phyloP scores from a whole-genome alignment of 2,329 filamentous ascomycete species.

The Penicillium crustosum region DNA sequence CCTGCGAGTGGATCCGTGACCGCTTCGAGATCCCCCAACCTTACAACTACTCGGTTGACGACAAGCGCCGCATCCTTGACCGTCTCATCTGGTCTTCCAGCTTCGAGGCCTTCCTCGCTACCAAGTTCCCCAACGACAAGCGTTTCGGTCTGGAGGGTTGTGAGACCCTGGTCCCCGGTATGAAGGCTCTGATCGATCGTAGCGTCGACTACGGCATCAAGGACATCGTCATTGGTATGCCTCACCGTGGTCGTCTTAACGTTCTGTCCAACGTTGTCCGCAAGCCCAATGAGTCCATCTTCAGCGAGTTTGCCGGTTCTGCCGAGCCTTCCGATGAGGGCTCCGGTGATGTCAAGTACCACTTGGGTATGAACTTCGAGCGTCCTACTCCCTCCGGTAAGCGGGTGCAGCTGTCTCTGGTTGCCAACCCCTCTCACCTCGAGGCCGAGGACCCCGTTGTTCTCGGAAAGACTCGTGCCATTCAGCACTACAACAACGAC shows the following conservation, averaged over 20 bases:
- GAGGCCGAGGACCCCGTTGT: constrained; percentile 98
- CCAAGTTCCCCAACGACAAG: constrained; percentile 99
- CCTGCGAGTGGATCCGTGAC: constrained; percentile 97
- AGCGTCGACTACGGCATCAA: constrained; percentile 98
- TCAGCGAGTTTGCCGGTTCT: constrained; percentile 93
- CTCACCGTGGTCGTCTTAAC: constrained; percentile 96
- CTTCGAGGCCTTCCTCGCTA: constrained; percentile 92
- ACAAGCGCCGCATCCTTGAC: constrained; percentile 97
- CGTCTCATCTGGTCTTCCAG: constrained; percentile 98
- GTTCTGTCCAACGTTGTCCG: constrained; percentile 97
- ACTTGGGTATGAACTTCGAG: constrained; percentile 99
- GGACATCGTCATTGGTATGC: constrained; percentile 99
- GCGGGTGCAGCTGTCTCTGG: constrained; percentile 97
- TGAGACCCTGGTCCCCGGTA: constrained; percentile 93
- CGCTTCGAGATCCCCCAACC: constrained; percentile 90
- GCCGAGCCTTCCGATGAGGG: constrained; percentile 88
- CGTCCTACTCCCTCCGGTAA: constrained; percentile 96
- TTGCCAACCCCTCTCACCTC: constrained; percentile 96
- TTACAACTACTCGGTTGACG: constrained; percentile 96
- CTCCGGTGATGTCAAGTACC: constrained; percentile 98
- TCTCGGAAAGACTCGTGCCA: constrained; percentile 93
- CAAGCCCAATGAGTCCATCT: constrained; percentile 99
- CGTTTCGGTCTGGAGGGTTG: constrained; percentile 97
- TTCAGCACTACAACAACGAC: constrained; percentile 98
- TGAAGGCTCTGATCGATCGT: constrained; percentile 98